Base-by-base conservation (phyloP, 2,329 filamentous ascomycete genomes). In the Alternaria sp. region DNA sequence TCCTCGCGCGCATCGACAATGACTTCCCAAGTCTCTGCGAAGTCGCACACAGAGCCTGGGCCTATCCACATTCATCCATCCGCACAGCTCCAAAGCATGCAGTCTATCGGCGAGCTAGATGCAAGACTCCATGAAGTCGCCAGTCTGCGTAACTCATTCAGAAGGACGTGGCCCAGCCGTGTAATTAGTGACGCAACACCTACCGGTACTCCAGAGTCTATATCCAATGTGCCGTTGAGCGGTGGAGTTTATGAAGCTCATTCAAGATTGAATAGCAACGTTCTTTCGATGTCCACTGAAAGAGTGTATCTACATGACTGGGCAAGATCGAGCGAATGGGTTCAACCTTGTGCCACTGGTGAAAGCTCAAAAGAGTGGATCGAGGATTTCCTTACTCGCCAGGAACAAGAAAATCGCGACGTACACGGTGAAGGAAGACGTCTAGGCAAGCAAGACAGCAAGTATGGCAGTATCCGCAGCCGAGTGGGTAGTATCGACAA, bases 11-110 rank as follows among this genome's bases (percentile, higher is more conserved):
- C 57, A 5, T 60, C 56, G 9, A 55, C 61, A 30, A 63, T 63
- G n/a, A 56, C 45, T 18, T 63, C 61, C 12, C 26, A 26, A 7
- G 21, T 54, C 37, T 63, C 61, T 12, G 45, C 45, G 25, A 55
- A 33, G 20, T 63, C 57, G n/a, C 23, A 60, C n/a, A 33, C 55
- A 41, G 57, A 37, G 7, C 51, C 57, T 47, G 63, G 63, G 2
- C 55, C 58, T 23, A 65, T 65, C 11, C 41, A 62, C 18, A 62
- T 65, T 4, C 55, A 18, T 15, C 63, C 59, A 4, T 65, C 63
- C 10, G 23, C 55, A 12, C 59, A 65, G 15, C 63, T 65, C 15
- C 49, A 62, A 45, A 65, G 46, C 12, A 65, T 65, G 63, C 63
- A 65, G 55, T 61, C 55, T 7, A 51, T 65, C 12, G 58, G 55